Percentiles rank a stretch among this genome's conserved stretches.
Evolutionary conservation across 179 eudicot species (phyloP).

Genomic region (Camellia oleifera): DNA sequence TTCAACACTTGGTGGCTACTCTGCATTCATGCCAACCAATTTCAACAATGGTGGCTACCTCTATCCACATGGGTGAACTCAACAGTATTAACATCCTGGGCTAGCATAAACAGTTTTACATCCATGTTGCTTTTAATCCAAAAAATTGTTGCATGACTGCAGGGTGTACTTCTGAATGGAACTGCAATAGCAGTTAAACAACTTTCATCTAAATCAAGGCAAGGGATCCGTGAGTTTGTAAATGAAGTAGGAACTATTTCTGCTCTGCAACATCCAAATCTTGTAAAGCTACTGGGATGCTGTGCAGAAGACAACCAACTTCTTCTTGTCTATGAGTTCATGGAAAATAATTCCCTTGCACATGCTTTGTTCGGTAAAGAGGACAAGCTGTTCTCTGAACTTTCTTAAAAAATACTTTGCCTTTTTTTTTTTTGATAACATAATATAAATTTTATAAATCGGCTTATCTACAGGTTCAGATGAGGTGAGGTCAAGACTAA

Average conservation of each 20-base stretch:
- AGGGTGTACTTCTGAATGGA: neutral
- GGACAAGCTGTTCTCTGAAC: neutral
- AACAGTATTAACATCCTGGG: neutral
- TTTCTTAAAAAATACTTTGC: neutral
- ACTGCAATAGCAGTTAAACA: neutral
- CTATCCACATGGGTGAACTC: too few species aligned
- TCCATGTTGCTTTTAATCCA: neutral
- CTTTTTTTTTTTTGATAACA: neutral
- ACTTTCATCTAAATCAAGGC: neutral
- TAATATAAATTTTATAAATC: too few species aligned
- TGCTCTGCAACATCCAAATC: neutral
- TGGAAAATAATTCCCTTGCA: neutral
- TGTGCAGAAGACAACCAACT: neutral
- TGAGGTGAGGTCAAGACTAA: neutral
- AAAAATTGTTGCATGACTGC: neutral
- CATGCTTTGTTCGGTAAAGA: neutral
- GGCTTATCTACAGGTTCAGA: neutral
- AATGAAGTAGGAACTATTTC: neutral
- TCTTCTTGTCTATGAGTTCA: neutral
- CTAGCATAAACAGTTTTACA: neutral
- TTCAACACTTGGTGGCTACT: too few species aligned
- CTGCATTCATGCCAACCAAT: too few species aligned
- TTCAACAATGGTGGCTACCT: too few species aligned
- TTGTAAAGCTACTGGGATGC: neutral
- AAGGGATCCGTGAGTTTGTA: neutral